These are phyloP conservation scores for Clarkia xantiana DNA, from an alignment of 345 rosid species.

Conservation along the genomic window DNA sequence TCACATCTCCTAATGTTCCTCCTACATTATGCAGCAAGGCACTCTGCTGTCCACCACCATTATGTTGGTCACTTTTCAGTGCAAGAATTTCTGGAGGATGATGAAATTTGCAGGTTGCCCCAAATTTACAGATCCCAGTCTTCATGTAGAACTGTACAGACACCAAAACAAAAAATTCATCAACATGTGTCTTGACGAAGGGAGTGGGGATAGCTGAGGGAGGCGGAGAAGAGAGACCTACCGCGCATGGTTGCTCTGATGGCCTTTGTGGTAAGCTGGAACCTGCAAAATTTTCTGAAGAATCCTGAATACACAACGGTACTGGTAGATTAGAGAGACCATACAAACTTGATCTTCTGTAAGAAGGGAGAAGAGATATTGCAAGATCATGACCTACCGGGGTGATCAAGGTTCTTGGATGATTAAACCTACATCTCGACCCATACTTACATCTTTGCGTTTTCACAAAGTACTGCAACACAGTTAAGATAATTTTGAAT, in stretches of 20 bases:
- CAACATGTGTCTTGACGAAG: neutral
- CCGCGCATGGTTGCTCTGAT: constrained; percentile 66
- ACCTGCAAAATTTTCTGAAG: constrained; percentile 25
- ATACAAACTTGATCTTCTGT: constrained; percentile 5
- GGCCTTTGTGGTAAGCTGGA: constrained; percentile 71
- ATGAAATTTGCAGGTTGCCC: constrained; percentile 76
- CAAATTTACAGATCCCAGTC: constrained; percentile 90
- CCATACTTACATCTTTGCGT: constrained; percentile 94
- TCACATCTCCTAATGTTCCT: constrained; percentile 17
- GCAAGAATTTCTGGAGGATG: constrained; percentile 76
- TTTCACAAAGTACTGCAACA: constrained; percentile 68
- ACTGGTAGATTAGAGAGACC: constrained; percentile 1
- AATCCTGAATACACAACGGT: constrained; percentile 32
- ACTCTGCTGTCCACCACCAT: constrained; percentile 21
- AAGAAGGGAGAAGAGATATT: constrained; percentile 7
- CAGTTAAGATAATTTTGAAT: constrained; percentile 5
- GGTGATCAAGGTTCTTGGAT: constrained; percentile 40
- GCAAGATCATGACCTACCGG: constrained; percentile 28
- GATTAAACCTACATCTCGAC: constrained; percentile 83
- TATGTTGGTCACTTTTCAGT: constrained; percentile 28
- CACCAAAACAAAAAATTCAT: neutral
- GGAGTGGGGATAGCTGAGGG: no score
- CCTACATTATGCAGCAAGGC: constrained; percentile 20
- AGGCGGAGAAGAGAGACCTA: constrained; percentile 27
- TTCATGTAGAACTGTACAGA: constrained; percentile 66